Evolutionary conservation across 306 rosid genomes (phyloP), one percentile per base, ranked within the genome.

Genomic region (Coriaria nepalensis): DNA sequence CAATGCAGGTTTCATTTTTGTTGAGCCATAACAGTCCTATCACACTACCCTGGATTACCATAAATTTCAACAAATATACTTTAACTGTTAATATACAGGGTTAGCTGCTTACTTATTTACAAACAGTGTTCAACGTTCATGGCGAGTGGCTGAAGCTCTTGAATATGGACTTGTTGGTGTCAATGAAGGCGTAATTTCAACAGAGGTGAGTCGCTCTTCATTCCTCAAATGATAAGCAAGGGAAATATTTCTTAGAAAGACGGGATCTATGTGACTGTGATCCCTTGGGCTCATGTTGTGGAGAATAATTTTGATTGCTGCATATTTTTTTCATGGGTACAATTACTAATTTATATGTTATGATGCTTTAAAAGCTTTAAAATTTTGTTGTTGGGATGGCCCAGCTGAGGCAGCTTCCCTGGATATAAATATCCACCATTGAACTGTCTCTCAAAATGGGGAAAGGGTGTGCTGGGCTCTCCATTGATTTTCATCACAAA

Each of bases 91-190:
- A 46, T 63, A 40, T 60, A 44, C 56, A 90, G 98, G 98, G 46
- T 65, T 90, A 80, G 98, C 95, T 55, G 87, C 98, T 13, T 90
- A 85, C 49, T 2, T 90, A 56, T 90, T 85, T 64, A 85, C 98
- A 49, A 77, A 77, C 69, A 81, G 55, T 69, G 74, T 90, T 67
- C 94, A 71, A 63, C 85, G 95, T 12, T 81, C 98, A 4, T 90
- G 98, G 98, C 93, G 93, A 52, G 92, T 90, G 33, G 65, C 98
- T 46, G 98, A 90, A 65, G 95, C 95, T 71, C 95, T 90, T 53
- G 98, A 90, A 47, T 90, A 77, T 47, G 98, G 98, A 57, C 70
- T 85, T 59, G 95, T 85, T 10, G 98, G 98, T 49, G 63, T 90
- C 61, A 90, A 90, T 57, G 98, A 90, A 61, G 94, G 96, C 63